Percentiles rank a stretch among this genome's conserved stretches.
Conservation (phyloP, 2,329 filamentous ascomycete species). For the Fusarium albosuccineum region DNA sequence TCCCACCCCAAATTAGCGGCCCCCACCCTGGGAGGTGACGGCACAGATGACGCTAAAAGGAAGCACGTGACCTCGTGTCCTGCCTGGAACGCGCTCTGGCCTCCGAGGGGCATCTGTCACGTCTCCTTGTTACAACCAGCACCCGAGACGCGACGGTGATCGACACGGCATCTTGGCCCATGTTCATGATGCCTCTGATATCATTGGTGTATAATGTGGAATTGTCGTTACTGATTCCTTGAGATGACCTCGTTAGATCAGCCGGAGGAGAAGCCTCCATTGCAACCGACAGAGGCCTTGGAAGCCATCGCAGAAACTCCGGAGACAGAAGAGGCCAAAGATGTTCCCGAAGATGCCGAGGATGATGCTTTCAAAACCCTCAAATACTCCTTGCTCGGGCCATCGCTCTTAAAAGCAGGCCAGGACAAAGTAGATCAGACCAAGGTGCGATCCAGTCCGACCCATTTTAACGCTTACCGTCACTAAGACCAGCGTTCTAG, state of each 20-base stretch:
- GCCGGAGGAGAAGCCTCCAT: constrained; percentile 29
- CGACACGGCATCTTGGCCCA: constrained; percentile 6
- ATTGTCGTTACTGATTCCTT: constrained; percentile 12
- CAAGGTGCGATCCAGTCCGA: constrained; percentile 66
- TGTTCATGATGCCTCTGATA: constrained; percentile 39
- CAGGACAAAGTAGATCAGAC: constrained; percentile 94
- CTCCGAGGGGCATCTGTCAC: constrained; percentile 33
- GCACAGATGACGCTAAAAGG: background rate
- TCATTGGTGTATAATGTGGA: constrained; percentile 10
- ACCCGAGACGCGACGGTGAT: constrained; percentile 37
- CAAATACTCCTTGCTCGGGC: constrained; percentile 91
- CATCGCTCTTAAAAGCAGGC: constrained; percentile 92
- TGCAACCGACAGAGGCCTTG: constrained; percentile 13
- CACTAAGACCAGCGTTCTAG: constrained; percentile 53
- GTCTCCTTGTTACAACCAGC: constrained; percentile 27
- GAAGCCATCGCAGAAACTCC: background rate
- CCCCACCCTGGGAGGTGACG: constrained; percentile 32
- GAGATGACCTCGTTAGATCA: constrained; percentile 37
- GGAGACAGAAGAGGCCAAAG: constrained; percentile 11
- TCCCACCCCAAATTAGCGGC: constrained; percentile 44
- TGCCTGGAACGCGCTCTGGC: constrained; percentile 31
- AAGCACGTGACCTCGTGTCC: constrained; percentile 45
- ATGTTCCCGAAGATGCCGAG: constrained; percentile 13
- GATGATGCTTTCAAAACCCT: constrained; percentile 65
- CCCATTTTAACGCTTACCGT: background rate